Evolutionary conservation across 2,329 filamentous ascomycete species (phyloP).

Genomic region (Neopestalotiopsis rosae): DNA sequence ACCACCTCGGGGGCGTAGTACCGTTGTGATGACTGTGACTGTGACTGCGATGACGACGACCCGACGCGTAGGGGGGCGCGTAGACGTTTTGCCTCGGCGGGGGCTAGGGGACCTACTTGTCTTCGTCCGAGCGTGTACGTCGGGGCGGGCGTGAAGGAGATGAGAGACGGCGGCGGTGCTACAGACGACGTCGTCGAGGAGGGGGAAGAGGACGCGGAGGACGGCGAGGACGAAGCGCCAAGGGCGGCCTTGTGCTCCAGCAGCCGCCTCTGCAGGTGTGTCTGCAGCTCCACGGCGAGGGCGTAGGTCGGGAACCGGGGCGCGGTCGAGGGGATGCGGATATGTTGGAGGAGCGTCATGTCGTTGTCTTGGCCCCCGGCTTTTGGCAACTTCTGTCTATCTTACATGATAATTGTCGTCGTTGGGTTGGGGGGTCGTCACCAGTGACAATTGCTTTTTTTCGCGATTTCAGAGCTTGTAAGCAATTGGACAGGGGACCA

Average conservation of each 20-base stretch:
- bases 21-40: constrained; percentile 30
- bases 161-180: constrained; percentile 69
- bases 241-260: constrained; percentile 60
- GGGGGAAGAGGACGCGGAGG: constrained; percentile 2
- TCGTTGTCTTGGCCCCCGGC: background rate
- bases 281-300: constrained; percentile 43
- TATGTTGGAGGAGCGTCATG: constrained; percentile 33
- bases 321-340: constrained; percentile 40
- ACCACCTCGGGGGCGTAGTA: constrained; percentile 63
- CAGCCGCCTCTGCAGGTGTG: constrained; percentile 49
- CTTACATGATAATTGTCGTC: background rate
- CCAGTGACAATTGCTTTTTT: background rate
- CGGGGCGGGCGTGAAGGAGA: constrained; percentile 82
- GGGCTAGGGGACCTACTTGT: constrained; percentile 59
- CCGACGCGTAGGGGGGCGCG: constrained; percentile 43
- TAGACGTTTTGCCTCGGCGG: constrained; percentile 51
- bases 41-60: constrained; percentile 25
- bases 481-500: background rate
- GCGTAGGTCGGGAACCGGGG: constrained; percentile 40
- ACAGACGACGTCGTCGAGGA: constrained; percentile 29
- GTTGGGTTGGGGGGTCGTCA: background rate
- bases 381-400: background rate
- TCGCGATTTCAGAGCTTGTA: background rate
- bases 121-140: constrained; percentile 92
- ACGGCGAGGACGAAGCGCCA: background rate